phyloP scores from a whole-genome alignment of 257 asterid genomes.

The Osmanthus fragrans region DNA sequence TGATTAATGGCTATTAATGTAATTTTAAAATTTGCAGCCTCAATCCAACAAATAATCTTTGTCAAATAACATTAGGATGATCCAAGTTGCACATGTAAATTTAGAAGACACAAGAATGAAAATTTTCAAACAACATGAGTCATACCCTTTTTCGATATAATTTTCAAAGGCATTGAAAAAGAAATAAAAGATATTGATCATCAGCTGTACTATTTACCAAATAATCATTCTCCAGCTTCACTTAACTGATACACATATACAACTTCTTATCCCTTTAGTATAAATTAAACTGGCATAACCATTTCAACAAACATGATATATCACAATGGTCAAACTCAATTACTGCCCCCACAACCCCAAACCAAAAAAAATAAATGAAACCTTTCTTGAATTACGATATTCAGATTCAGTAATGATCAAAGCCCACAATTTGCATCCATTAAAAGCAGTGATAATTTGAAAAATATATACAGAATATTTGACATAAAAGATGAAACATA shows the following conservation, averaged over 20 bases:
- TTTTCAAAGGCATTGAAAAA: background rate
- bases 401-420: constrained; percentile 14
- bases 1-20: background rate
- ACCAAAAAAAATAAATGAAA: background rate
- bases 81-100: background rate
- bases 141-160: background rate
- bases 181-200: background rate
- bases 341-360: background rate
- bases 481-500: background rate
- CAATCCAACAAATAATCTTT: background rate
- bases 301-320: constrained; percentile 26
- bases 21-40: background rate
- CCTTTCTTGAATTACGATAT: background rate
- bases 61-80: constrained; percentile 5
- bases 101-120: background rate
- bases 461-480: background rate
- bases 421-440: constrained; percentile 5
- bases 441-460: constrained; percentile 9
- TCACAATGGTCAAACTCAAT: constrained; percentile 20
- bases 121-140: constrained; percentile 1
- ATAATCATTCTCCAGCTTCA: background rate
- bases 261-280: background rate
- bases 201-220: background rate
- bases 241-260: background rate
- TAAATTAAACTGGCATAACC: background rate